phyloP scores from a whole-genome alignment of 352 stramenopile species.

The Peronospora belbahrii region DNA sequence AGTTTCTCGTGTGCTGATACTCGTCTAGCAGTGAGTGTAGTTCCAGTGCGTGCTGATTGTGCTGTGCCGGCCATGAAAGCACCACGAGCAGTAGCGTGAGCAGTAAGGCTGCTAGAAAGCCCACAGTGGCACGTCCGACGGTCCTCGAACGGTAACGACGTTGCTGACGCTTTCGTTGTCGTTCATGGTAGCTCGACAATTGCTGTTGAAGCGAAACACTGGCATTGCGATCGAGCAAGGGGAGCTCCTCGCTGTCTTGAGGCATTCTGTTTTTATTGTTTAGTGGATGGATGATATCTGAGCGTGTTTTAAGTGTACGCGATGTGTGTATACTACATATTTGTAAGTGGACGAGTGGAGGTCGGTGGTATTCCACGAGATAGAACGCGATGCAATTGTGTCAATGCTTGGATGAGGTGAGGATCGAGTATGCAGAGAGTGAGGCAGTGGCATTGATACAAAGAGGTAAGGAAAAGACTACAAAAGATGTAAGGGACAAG shows the following conservation, averaged over 20 bases:
- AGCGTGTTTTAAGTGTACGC: no score
- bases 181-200: slow-evolving; percentile 27
- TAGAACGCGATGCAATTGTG: slow-evolving; percentile 5
- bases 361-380: neutral
- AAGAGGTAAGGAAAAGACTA: neutral
- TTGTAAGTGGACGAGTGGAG: slow-evolving; percentile 11
- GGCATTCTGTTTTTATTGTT: no score
- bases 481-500: neutral
- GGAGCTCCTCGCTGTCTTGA: slow-evolving; percentile 25
- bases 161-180: slow-evolving; percentile 14
- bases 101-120: slow-evolving; percentile 26
- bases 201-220: slow-evolving; percentile 28
- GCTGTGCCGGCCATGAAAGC: slow-evolving; percentile 30
- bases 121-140: slow-evolving; percentile 31
- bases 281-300: slow-evolving; percentile 5
- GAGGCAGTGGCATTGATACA: slow-evolving; percentile 17
- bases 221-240: slow-evolving; percentile 20
- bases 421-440: neutral
- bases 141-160: slow-evolving; percentile 17
- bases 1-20: slow-evolving; percentile 30
- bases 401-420: slow-evolving; percentile 9
- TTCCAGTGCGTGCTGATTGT: slow-evolving; percentile 24
- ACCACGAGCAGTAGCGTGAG: slow-evolving; percentile 29
- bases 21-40: slow-evolving; percentile 22
- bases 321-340: slow-evolving; percentile 14